Base-by-base conservation (phyloP, 306 rosid genomes). In the Carpinus viminea region DNA sequence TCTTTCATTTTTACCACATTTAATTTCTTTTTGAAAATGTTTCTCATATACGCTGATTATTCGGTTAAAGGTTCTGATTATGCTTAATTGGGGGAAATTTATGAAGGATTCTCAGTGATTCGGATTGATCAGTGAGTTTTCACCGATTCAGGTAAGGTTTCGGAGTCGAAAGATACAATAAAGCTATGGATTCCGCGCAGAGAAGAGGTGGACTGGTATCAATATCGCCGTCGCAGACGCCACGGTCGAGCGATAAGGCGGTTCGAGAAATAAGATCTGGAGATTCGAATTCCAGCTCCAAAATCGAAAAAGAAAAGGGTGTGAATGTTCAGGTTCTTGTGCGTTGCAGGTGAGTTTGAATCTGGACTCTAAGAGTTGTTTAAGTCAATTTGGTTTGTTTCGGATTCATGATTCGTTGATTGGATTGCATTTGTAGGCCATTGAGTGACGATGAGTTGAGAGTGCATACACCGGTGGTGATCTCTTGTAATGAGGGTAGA, bases 321-420 rank as follows among this genome's bases (percentile, higher is more conserved):
- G 99, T 96, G 77, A 96, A 93, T 90, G 98, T 96, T 73, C 99
- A 91, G 91, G 99, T 96, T 75, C 88, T 96, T 72, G 88, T 96
- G 78, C 93, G 99, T 62, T 96, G 99, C 86, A 96, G 99, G 99
- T 93, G 80, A 89, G 90, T 74, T 38, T 7, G 34, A 50, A 62
- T 77, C 80, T n/a, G 21, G 84, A 61, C 78, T 82, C 68, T n/a
- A 12, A 18, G 75, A 12, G 28, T 53, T 34, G 38, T 12, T 72
- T 85, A n/a, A 45, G 38, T 31, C 61, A 62, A 31, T 80, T 81
- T 36, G 62, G 74, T 47, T 72, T 72, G 70, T 68, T 73, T 56
- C n/a, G 12, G 43, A 55, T 60, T 76, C 9, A 70, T 76, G 74
- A 70, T 56, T 21, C 61, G 68, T 73, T 43, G 81, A 46, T 59